Evolutionary conservation across 2,329 filamentous ascomycete species (phyloP), one percentile per base, ranked within the genome.

Genomic region (Aspergillus glaucus): DNA sequence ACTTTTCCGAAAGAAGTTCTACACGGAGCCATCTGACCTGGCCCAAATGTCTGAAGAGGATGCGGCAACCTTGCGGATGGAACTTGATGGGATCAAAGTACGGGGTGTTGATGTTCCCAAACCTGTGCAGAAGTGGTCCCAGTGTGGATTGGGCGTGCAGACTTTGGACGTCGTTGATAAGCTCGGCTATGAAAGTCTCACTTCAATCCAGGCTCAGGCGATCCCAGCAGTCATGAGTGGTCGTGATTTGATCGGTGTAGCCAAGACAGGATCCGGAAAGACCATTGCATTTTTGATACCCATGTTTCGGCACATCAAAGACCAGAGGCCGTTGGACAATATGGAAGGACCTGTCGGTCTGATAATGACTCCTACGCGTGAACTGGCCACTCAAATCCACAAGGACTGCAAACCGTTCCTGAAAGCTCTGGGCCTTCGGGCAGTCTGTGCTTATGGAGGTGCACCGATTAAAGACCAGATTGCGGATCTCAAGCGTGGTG

Each of bases 401-500:
- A 82, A 85, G 57, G 93, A 98, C 66, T 92, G 92, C 72, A 95
- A 92, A 67, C 91, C 93, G 1, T 98, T 96, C 68, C 72, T 95
- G 53, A 95, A 92, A 61, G 86, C 86, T 21, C 82, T 95, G 65
- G 84, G 85, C 50, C 79, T 98, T 48, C 85, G 89, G 51, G 86
- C 88, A 43, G 90, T 95, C 21, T 95, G 91, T 68, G 91, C 90
- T 1, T 97, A 96, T 66, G 93, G 93, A 19, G 93, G 93, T 55
- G 88, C 91, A 17, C 91, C 93, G 0, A 96, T 98, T 67, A 93
- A 94, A 63, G 93, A 98, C 56, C 91, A 98, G 67, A 98, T 98
- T 65, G 91, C 91, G 1, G 91, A 96, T 65, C 75, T 98, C 55
- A 97, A 97, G 73, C 87, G 91, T 51, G 93, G 93, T 42, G 89